Conservation (phyloP, 2,329 filamentous ascomycete species). For the Arthrobotrys megalospora region DNA sequence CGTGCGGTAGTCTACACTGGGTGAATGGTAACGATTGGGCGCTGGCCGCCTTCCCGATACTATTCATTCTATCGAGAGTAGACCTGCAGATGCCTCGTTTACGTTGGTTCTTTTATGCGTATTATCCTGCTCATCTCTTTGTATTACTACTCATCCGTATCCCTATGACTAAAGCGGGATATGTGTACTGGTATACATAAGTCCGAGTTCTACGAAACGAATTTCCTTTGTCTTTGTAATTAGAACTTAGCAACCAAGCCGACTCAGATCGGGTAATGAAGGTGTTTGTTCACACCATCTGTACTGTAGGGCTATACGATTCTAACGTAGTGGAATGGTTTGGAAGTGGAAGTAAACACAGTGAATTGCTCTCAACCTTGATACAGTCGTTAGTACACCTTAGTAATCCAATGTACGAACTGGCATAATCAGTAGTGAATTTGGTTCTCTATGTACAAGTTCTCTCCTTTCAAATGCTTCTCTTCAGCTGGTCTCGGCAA, state of each 20-base stretch:
- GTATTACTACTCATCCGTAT: conserved; percentile 35
- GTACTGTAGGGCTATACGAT: too few species aligned
- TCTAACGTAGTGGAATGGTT: too few species aligned
- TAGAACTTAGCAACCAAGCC: not conserved
- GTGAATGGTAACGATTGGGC: conserved; percentile 49
- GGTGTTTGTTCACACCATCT: too few species aligned
- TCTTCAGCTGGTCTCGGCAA: not conserved
- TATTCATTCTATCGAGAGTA: conserved; percentile 32
- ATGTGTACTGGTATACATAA: conserved; percentile 29
- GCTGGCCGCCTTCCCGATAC: conserved; percentile 41
- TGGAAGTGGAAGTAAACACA: too few species aligned
- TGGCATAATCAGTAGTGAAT: not conserved
- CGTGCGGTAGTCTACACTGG: conserved; percentile 36
- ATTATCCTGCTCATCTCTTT: conserved; percentile 38
- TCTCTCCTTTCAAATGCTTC: not conserved
- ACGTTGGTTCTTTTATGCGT: conserved; percentile 46
- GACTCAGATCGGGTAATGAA: not conserved
- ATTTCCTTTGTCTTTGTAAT: conserved; percentile 26
- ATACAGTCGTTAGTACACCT: too few species aligned
- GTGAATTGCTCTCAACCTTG: too few species aligned
- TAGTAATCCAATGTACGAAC: too few species aligned
- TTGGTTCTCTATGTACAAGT: too few species aligned
- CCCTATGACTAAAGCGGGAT: conserved; percentile 38
- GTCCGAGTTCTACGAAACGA: not conserved
- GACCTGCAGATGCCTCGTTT: conserved; percentile 28